phyloP scores from a whole-genome alignment of 495 filamentous ascomycete genomes.

The Aspergillus mulundensis region DNA sequence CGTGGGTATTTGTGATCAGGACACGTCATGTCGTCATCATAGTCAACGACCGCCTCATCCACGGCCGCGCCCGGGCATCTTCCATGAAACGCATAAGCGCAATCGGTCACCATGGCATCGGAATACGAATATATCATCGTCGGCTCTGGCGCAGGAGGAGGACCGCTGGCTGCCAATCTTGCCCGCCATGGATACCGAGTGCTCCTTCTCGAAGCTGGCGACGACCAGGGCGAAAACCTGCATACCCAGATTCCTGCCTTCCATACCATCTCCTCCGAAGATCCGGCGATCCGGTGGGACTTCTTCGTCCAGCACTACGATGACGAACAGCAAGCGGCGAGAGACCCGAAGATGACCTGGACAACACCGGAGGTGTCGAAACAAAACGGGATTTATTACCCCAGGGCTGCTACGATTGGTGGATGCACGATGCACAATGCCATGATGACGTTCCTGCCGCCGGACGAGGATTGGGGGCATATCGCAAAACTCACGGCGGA shows the following conservation, averaged over 20 bases:
- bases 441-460: slow-evolving; percentile 29
- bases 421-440: slow-evolving; percentile 45
- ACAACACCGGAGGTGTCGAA: slow-evolving; percentile 31
- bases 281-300: slow-evolving; percentile 38
- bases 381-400: slow-evolving; percentile 38
- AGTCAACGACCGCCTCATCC: too few relatives aligned
- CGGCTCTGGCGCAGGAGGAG: slow-evolving; percentile 60
- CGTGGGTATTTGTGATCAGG: too few relatives aligned
- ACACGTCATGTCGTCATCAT: too few relatives aligned
- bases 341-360: slow-evolving; percentile 44
- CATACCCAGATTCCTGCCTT: slow-evolving; percentile 34
- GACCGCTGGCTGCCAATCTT: slow-evolving; percentile 56
- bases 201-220: slow-evolving; percentile 59
- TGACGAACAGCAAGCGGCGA: slow-evolving; percentile 28
- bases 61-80: too few relatives aligned
- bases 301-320: slow-evolving; percentile 45
- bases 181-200: slow-evolving; percentile 54
- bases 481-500: slow-evolving; percentile 38
- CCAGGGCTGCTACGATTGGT: slow-evolving; percentile 40
- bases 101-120: neutral
- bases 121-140: slow-evolving; percentile 62
- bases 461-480: slow-evolving; percentile 33
- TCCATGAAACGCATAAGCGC: too few relatives aligned
- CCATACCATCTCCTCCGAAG: slow-evolving; percentile 36
- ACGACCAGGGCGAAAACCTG: slow-evolving; percentile 48